Conservation (phyloP, 331 rosid species). For the Erythrophleum ivorense region DNA sequence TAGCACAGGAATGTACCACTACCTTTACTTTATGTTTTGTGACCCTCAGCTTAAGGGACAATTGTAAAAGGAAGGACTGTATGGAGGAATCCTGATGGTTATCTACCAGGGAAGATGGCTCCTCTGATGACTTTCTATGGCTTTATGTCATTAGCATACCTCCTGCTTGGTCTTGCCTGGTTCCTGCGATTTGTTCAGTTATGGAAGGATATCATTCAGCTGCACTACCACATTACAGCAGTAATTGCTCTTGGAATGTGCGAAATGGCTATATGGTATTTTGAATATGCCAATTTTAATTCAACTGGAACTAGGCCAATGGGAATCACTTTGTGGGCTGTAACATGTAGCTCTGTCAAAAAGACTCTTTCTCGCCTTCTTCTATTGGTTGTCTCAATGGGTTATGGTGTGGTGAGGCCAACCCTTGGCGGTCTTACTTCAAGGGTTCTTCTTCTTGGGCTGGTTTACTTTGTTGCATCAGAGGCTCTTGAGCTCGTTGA, state of each 20-base stretch:
- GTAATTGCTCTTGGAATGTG: conserved; percentile 98
- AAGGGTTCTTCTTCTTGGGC: conserved; percentile 69
- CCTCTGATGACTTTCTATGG: conserved; percentile 85
- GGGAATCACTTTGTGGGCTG: conserved; percentile 93
- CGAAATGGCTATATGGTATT: conserved; percentile 97
- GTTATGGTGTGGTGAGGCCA: conserved; percentile 81
- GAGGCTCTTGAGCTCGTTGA: conserved; percentile 91
- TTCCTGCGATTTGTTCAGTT: conserved; percentile 79
- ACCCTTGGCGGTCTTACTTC: conserved; percentile 77
- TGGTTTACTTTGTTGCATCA: conserved; percentile 70
- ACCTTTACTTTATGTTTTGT: conserved; percentile 87
- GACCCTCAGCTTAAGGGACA: conserved; percentile 73
- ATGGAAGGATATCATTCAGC: conserved; percentile 82
- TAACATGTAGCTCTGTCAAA: conserved; percentile 80
- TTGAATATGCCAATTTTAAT: conserved; percentile 88
- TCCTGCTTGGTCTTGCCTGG: conserved; percentile 80
- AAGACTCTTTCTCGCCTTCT: conserved; percentile 87
- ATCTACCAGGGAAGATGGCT: conserved; percentile 88
- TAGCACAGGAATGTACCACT: conserved; percentile 87
- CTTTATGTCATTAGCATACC: conserved; percentile 85
- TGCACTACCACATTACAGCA: conserved; percentile 85
- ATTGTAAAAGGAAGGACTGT: conserved; percentile 73
- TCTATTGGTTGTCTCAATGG: conserved; percentile 95
- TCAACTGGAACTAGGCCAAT: conserved; percentile 88
- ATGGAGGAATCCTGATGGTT: conserved; percentile 89